These are phyloP conservation scores for Adansonia rubrostipa DNA, from an alignment of 441 rosid genomes.

Conservation along the genomic window DNA sequence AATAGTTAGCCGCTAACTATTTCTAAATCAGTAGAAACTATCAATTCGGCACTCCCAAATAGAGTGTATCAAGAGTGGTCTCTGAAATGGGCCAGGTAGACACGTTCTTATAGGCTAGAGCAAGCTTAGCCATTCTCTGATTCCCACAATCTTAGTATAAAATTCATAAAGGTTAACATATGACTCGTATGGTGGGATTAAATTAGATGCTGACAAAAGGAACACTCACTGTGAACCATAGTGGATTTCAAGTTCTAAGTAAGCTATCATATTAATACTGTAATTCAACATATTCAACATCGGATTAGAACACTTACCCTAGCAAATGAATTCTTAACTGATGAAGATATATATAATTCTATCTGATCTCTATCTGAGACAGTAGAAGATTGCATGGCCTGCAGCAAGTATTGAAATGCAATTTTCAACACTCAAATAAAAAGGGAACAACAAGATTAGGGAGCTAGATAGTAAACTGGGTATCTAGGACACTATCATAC, in stretches of 20 bases:
- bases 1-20: background rate
- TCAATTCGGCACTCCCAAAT: background rate
- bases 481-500: slow-evolving; percentile 7
- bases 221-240: background rate
- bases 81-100: background rate
- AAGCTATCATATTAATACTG: background rate
- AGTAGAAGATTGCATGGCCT: slow-evolving; percentile 70
- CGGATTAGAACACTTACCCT: slow-evolving; percentile 59
- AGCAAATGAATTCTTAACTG: slow-evolving; percentile 79
- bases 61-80: background rate
- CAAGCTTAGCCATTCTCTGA: background rate
- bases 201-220: slow-evolving; percentile 8
- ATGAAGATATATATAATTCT: slow-evolving; percentile 80
- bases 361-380: slow-evolving; percentile 80
- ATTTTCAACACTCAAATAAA: slow-evolving; percentile 16
- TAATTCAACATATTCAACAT: slow-evolving; percentile 7
- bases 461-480: background rate
- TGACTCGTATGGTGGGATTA: background rate
- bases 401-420: slow-evolving; percentile 39
- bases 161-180: background rate
- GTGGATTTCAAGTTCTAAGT: background rate
- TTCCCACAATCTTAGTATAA: background rate
- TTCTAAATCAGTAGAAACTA: background rate
- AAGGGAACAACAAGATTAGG: slow-evolving; percentile 19
- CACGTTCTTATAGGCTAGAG: background rate